Base-by-base conservation (phyloP, 306 rosid genomes). In the Quercus rubra region DNA sequence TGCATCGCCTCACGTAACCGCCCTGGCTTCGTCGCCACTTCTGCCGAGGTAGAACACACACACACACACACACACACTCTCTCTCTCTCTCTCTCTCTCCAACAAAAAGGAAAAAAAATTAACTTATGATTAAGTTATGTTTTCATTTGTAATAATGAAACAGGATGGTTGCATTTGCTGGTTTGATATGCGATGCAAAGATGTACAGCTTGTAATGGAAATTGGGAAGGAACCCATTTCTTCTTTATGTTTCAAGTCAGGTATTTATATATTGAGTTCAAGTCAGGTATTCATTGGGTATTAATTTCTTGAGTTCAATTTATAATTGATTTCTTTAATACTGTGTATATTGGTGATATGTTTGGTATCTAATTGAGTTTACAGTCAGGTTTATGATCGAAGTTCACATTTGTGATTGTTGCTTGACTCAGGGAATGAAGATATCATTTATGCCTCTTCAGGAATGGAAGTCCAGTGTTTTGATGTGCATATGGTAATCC, bases 151-250 rank as follows among this genome's bases (percentile, higher is more conserved):
- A 19, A 4, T 5, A 55, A 28, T 31, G 28, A 25, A 62, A 73
- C 57, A 89, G 98, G 98, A 94, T 82, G 98, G 97, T 62, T 85
- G 91, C 51, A 88, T 94, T 79, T 92, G 97, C 87, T 94, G 97
- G 98, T 94, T 94, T 84, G 98, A 92, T 77, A 75, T 94, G 96
- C 88, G 97, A 67, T 88, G 97, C 88, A 84, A 77, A 74, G 91
- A 91, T 73, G 94, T 85, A 8, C 86, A 69, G 23, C 83, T 83
- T 20, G 77, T 80, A n/a, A 87, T 92, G 92, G 94, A 94, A 84
- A 91, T 86, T 68, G 88, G 88, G 38, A 82, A 78, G 59, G 93
- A 91, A 57, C 87, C 98, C 11, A 77, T 94, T 74, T 78, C 93
- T 12, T 94, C 97, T 52, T 66, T 94, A 52, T 85, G 92, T 80